Conservation (phyloP, 169 alveolate genomes). For the Cryptosporidium parvum region DNA sequence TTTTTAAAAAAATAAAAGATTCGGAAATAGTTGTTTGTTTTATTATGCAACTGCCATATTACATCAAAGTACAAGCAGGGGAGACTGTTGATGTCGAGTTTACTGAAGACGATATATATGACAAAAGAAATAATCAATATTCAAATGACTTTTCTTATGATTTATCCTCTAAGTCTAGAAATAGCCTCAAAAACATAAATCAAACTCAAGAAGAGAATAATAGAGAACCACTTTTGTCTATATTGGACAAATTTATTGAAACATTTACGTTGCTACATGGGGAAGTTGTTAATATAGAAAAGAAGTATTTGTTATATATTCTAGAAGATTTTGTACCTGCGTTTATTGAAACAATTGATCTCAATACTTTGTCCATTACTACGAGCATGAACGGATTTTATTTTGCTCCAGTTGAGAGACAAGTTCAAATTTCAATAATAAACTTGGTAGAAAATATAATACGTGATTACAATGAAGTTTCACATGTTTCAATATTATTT, state of each 20-base stretch:
- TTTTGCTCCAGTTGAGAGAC: constrained; percentile 73
- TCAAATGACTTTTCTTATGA: constrained; percentile 5
- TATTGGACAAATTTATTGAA: constrained; percentile 57
- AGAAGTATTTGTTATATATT: constrained; percentile 1
- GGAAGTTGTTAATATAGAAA: constrained; percentile 2
- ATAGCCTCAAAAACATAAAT: not conserved
- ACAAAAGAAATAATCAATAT: not conserved
- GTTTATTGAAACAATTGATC: constrained; percentile 59
- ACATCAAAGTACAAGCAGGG: constrained; percentile 23
- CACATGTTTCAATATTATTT: constrained; percentile 46
- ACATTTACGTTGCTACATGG: constrained; percentile 56
- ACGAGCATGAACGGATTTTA: constrained; percentile 63
- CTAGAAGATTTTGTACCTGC: constrained; percentile 68
- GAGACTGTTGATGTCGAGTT: constrained; percentile 21
- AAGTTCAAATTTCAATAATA: constrained; percentile 48
- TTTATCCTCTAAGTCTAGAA: not conserved
- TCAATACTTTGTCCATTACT: constrained; percentile 32
- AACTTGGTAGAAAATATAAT: constrained; percentile 47
- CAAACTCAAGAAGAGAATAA: constrained; percentile 20
- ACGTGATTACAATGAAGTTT: not conserved
- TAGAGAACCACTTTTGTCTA: constrained; percentile 47
- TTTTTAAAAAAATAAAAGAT: constrained; percentile 24
- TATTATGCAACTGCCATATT: constrained; percentile 29
- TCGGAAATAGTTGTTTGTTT: constrained; percentile 36
- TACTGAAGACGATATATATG: constrained; percentile 54